Evolutionary conservation across 768 basidiomycete species (phyloP), one percentile per base, ranked within the genome.

Genomic region (Leucocoprinus birnbaumii): DNA sequence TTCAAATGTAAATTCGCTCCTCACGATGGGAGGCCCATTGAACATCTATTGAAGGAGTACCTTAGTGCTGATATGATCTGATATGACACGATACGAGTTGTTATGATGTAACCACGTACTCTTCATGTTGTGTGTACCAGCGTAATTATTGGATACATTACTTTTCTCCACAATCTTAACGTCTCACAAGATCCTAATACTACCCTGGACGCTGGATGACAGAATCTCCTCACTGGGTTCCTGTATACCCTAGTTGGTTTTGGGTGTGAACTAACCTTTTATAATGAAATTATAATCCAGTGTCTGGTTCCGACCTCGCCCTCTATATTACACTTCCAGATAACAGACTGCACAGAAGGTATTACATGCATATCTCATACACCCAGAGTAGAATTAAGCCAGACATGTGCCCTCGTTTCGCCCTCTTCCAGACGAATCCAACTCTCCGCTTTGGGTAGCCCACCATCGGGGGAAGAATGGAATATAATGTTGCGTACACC

Each of bases 341-440:
- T 5, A 31, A 31, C 31, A 31, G 31, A 31, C 31, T 5, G 11
- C 31, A 5, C 31, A 5, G 31, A 31, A 31, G 11, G 31, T 31
- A 5, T 31, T 31, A 31, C 31, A 19, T 8, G 24, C 13, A 9
- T 21, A 26, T 11, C n/a, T 48, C 38, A 49, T n/a, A 40, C 40
- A 19, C 47, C 54, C 58, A 78, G 83, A n/a, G 68, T 54, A 21
- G 69, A 58, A 58, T 85, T 73, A 21, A 89, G 66, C 7, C 65
- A 67, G 48, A 88, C 78, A 34, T 72, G 73, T 4, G 84, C 86
- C 31, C 78, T 76, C 1, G 74, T 80, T 19, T 78, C 75, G 3
- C 87, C 86, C 45, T 75, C 73, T 62, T 89, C 80, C 58, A 86
- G 69, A 59, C 84, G 65, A 42, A 89, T 83, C 79, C 86, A 88